These are phyloP conservation scores for Irpex sp. DNA, from an alignment of 1,284 basidiomycete species.

Conservation along the genomic window DNA sequence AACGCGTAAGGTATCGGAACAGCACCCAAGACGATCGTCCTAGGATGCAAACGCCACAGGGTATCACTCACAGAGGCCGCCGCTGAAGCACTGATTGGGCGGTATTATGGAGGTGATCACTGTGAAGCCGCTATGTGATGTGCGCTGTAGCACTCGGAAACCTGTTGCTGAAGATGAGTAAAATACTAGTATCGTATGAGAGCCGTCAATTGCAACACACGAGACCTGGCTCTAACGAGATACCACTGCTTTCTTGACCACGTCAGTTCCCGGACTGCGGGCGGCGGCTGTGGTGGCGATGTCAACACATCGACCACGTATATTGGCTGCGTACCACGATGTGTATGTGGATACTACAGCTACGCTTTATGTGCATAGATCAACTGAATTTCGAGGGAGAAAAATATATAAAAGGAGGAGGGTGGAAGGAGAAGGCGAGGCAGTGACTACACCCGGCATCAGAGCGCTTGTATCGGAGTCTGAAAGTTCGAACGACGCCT, in stretches of 20 bases:
- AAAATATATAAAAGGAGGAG: not conserved
- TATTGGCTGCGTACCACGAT: not conserved
- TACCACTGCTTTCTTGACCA: not conserved
- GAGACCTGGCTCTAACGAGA: not conserved
- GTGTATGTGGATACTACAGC: not conserved
- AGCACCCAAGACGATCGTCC: no score
- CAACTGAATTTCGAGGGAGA: not conserved
- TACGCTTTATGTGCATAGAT: not conserved
- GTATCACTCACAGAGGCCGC: no score
- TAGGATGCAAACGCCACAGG: no score
- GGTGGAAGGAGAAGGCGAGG: not conserved
- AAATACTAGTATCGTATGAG: no score
- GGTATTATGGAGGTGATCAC: no score
- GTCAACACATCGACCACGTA: not conserved
- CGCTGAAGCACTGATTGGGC: no score
- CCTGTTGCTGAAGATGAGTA: no score
- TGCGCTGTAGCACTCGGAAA: no score
- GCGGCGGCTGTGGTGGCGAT: not conserved
- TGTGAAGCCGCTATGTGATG: no score
- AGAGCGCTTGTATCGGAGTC: conserved; percentile 13
- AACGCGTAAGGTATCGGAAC: no score
- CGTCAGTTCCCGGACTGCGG: not conserved
- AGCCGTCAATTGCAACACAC: not conserved
- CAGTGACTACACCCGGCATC: conserved; percentile 7
- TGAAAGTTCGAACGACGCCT: conserved; percentile 15